Evolutionary conservation across 179 eudicot genomes (phyloP).

Genomic region (Pouteria campechiana): DNA sequence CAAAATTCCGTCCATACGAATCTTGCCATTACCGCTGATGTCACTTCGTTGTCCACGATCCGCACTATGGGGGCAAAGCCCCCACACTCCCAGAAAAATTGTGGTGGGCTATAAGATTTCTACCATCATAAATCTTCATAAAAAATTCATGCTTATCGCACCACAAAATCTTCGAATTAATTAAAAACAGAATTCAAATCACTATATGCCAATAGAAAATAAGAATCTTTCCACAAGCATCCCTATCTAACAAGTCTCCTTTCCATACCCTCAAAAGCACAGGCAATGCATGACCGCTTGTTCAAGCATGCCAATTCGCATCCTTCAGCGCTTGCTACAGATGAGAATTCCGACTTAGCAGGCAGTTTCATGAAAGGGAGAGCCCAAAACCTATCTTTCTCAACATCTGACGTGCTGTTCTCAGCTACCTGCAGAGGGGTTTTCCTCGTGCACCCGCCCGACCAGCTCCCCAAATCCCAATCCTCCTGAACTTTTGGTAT

Average conservation of each 20-base stretch:
- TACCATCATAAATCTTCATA: not conserved
- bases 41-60: too few species aligned
- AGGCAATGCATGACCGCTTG: conserved; percentile 8
- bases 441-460: conserved; percentile 2
- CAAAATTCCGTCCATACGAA: too few species aligned
- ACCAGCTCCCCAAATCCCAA: not conserved
- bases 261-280: not conserved
- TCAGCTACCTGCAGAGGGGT: not conserved
- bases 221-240: conserved; percentile 2
- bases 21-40: too few species aligned
- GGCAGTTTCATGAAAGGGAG: not conserved
- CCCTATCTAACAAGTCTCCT: conserved; percentile 8
- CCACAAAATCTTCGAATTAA: too few species aligned
- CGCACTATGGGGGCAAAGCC: too few species aligned
- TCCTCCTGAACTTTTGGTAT: not conserved
- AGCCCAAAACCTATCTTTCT: not conserved
- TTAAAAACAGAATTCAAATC: not conserved
- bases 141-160: too few species aligned
- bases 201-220: not conserved
- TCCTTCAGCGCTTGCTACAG: not conserved
- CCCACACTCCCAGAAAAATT: not conserved
- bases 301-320: conserved; percentile 3
- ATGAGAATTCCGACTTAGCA: not conserved
- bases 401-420: not conserved
- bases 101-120: not conserved